phyloP scores from a whole-genome alignment of 345 rosid species.

The Diplotaxis tenuifolia region DNA sequence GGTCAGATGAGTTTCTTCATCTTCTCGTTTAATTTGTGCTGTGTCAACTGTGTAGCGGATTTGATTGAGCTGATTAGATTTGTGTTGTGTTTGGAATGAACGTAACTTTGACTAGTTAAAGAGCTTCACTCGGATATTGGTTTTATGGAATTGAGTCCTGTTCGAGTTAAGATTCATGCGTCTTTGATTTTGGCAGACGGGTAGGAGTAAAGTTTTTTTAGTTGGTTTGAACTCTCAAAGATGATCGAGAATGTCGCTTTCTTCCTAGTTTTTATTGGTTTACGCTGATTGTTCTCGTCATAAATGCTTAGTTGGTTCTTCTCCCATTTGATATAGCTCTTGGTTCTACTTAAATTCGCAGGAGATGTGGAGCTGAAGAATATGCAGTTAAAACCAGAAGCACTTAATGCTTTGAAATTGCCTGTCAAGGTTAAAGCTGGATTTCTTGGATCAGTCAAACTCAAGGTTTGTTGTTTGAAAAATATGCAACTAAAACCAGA shows the following conservation, averaged over 20 bases:
- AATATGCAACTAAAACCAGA: no score
- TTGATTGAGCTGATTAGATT: background rate
- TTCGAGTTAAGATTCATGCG: background rate
- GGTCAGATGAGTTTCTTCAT: slow-evolving; percentile 41
- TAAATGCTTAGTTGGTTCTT: slow-evolving; percentile 2
- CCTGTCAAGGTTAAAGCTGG: slow-evolving; percentile 99
- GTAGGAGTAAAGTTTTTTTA: background rate
- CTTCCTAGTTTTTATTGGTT: slow-evolving; percentile 8
- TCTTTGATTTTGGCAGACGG: slow-evolving; percentile 7
- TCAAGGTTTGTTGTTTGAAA: slow-evolving; percentile 88
- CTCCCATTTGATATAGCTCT: background rate
- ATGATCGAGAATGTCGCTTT: background rate
- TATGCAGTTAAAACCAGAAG: slow-evolving; percentile 98
- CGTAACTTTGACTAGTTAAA: slow-evolving; percentile 1
- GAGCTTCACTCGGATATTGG: background rate
- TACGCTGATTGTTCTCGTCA: slow-evolving; percentile 7
- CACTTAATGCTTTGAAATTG: slow-evolving; percentile 87
- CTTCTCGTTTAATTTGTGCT: background rate
- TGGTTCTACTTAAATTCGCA: slow-evolving; percentile 30
- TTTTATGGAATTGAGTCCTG: background rate
- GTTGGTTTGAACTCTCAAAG: background rate
- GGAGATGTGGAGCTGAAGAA: slow-evolving; percentile 94
- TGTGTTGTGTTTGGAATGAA: background rate
- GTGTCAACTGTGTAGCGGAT: background rate
- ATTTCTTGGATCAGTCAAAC: slow-evolving; percentile 96